Percentiles rank a stretch among this genome's conserved stretches.
These are phyloP conservation scores for Salix viminalis DNA, from an alignment of 345 rosid species.

Conservation along the genomic window DNA sequence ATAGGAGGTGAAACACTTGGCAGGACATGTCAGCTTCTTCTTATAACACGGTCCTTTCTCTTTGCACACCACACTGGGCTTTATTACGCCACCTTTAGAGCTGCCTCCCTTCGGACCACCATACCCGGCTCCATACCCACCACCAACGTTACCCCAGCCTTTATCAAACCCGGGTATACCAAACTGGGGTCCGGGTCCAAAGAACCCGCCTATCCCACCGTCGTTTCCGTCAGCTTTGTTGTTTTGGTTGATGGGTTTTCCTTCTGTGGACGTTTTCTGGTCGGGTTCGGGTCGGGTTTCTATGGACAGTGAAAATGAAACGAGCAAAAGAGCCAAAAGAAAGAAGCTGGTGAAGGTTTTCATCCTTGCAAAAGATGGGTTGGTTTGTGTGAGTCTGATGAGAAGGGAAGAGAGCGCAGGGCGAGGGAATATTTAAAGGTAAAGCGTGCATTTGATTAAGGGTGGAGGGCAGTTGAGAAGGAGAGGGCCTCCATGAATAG, in stretches of 20 bases:
- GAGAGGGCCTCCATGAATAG: conserved; percentile 7
- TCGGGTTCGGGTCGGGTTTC: conserved; percentile 45
- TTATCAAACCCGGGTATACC: conserved; percentile 53
- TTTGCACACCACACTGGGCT: conserved; percentile 65
- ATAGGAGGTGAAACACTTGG: conserved; percentile 83
- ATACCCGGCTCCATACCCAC: conserved; percentile 62
- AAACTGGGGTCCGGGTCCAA: conserved; percentile 46
- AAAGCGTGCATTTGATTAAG: conserved; percentile 6
- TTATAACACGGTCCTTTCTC: conserved; percentile 73
- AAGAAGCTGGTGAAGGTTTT: conserved; percentile 18
- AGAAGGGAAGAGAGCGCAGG: background rate
- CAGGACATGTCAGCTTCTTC: conserved; percentile 86
- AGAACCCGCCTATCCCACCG: conserved; percentile 44
- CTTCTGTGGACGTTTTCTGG: background rate
- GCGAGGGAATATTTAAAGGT: conserved; percentile 1
- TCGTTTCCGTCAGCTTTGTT: conserved; percentile 20
- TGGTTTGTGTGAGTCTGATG: background rate
- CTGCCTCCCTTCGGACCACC: conserved; percentile 73
- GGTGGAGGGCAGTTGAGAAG: conserved; percentile 42
- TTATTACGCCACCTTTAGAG: conserved; percentile 53
- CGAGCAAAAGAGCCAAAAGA: conserved; percentile 32
- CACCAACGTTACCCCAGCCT: conserved; percentile 43
- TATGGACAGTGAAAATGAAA: conserved; percentile 24
- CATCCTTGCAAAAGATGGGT: conserved; percentile 25
- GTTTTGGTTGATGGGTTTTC: conserved; percentile 16